Evolutionary conservation across 345 rosid genomes (phyloP).

Genomic region (Moringa oleifera): DNA sequence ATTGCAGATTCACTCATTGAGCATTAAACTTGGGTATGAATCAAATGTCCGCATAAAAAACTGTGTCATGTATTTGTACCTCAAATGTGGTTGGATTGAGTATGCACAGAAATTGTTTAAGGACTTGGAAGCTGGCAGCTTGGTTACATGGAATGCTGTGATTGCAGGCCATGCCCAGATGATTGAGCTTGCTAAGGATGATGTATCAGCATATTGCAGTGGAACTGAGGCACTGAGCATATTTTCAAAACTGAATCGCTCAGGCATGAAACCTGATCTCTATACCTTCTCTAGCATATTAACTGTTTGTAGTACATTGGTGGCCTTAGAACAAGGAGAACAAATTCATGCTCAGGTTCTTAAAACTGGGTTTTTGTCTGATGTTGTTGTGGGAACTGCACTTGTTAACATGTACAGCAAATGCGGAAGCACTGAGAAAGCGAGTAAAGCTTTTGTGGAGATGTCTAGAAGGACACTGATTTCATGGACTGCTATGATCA

Average conservation of each 20-base stretch:
- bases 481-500: conserved; percentile 57
- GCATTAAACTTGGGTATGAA: conserved; percentile 35
- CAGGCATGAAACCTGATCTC: conserved; percentile 38
- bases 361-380: conserved; percentile 38
- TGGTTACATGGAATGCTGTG: conserved; percentile 58
- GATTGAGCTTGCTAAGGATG: conserved; percentile 36
- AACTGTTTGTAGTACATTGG: conserved; percentile 37
- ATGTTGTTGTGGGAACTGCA: conserved; percentile 49
- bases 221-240: conserved; percentile 42
- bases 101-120: conserved; percentile 34
- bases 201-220: conserved; percentile 25
- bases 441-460: conserved; percentile 43
- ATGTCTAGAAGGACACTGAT: conserved; percentile 50
- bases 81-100: conserved; percentile 36
- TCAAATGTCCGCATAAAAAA: conserved; percentile 28
- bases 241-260: conserved; percentile 29
- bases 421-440: conserved; percentile 46
- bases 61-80: conserved; percentile 47
- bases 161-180: conserved; percentile 53
- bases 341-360: conserved; percentile 49
- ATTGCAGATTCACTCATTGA: conserved; percentile 37
- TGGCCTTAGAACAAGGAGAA: conserved; percentile 43
- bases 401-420: conserved; percentile 51
- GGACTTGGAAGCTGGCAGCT: conserved; percentile 23
- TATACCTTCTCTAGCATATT: conserved; percentile 53